Evolutionary conservation across 352 stramenopile species (phyloP).

Genomic region (Pythium utonaiense): DNA sequence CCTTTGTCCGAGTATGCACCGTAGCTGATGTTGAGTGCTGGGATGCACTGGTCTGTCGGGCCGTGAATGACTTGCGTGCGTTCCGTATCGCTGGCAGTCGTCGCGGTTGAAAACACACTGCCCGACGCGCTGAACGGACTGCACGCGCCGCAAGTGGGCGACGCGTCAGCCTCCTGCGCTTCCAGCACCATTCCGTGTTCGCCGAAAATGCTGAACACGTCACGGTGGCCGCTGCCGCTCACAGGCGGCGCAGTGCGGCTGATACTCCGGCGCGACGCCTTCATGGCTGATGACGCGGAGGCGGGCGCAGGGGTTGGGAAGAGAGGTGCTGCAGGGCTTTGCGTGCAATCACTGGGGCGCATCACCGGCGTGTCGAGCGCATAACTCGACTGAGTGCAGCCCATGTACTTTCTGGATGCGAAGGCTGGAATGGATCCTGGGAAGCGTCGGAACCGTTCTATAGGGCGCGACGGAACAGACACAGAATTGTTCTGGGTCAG

Average conservation of each 20-base stretch:
- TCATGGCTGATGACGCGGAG: not conserved
- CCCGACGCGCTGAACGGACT: conserved; percentile 46
- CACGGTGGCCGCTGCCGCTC: conserved; percentile 44
- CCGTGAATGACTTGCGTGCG: conserved; percentile 55
- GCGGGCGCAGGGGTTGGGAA: not conserved
- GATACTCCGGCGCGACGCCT: conserved; percentile 35
- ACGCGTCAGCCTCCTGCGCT: conserved; percentile 18
- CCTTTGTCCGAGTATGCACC: conserved; percentile 74
- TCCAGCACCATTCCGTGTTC: conserved; percentile 75
- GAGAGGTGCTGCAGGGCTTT: conserved; percentile 7
- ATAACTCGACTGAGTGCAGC: conserved; percentile 28
- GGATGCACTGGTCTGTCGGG: conserved; percentile 47
- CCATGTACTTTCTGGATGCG: conserved; percentile 21
- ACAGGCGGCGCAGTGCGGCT: conserved; percentile 38
- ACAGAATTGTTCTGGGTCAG: conserved; percentile 4
- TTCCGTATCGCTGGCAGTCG: conserved; percentile 70
- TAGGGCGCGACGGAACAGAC: conserved; percentile 6
- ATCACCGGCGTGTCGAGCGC: conserved; percentile 16
- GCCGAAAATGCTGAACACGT: conserved; percentile 86
- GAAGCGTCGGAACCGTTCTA: conserved; percentile 15
- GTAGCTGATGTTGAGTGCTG: conserved; percentile 53
- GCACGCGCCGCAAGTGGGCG: conserved; percentile 14
- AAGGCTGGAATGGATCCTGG: conserved; percentile 1
- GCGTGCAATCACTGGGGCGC: conserved; percentile 7
- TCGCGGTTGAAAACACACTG: conserved; percentile 74